Base-by-base conservation (phyloP, 768 basidiomycete species). In the Podaxis mareebaensis region DNA sequence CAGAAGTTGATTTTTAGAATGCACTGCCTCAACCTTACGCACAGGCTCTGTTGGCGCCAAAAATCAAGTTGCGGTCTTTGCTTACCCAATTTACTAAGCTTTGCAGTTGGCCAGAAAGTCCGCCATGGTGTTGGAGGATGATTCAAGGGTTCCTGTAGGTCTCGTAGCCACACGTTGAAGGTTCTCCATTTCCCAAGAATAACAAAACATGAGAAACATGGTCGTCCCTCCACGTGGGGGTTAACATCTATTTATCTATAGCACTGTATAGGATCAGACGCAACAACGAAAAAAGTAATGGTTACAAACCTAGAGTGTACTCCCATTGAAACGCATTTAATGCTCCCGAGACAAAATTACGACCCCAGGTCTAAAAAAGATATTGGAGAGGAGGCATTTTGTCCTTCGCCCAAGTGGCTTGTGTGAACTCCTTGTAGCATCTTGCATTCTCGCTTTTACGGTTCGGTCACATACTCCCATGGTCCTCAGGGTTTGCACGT, bases 191-290 rank as follows among this genome's bases (percentile, higher is more conserved):
- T 56, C 59, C 51, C 59, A 60, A 60, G 59, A 60, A 60, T 60
- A 60, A 60, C 59, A 52, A 52, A 53, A 52, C 51, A 33, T 60
- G 59, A 52, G 59, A 60, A 60, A 52, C 22, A 7, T n/a, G 38
- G 13, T 13, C 17, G 51, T 26, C 36, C 40, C 36, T 60, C 59
- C 59, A 60, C 59, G 59, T 60, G 59, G 59, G 42, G 38, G 51
- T 40, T n/a, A 38, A 52, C 59, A 40, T 51, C 59, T 51, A 52
- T 40, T 52, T 60, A 60, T 60, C 59, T 52, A 60, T 60, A 60
- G 49, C 38, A 13, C 24, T 60, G 13, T 4, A 11, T 12, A 52
- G 49, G 38, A 28, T 36, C 44, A 36, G 48, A 24, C 30, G 17
- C 58, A 53, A 38, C 8, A 20, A 38, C 22, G 20, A 60, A 52